Base-by-base conservation (phyloP, 345 rosid species). In the Xanthoceras sorbifolium region DNA sequence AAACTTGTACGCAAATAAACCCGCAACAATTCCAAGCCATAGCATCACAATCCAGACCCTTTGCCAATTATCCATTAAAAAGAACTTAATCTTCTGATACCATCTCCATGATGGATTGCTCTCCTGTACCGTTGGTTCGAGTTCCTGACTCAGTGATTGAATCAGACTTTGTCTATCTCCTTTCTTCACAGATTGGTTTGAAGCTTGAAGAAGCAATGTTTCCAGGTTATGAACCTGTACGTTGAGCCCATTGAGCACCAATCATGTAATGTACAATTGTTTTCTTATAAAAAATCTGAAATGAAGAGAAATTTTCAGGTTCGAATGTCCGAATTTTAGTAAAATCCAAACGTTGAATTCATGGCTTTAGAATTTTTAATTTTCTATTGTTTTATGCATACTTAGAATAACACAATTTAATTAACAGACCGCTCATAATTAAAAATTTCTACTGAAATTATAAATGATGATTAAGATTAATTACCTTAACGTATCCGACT, bases 41-140 rank as follows among this genome's bases (percentile, higher is more conserved):
- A 93, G 63, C 77, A 84, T 62, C 94, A 93, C 80, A 76, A 93
- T 79, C 97, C 97, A 94, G n/a, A 88, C 67, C 76, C 97, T 89
- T 82, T 89, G 87, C 97, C 98, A 94, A 28, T 94, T 89, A 74
- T 94, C 98, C 81, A 89, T 25, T 46, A 92, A 32, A 76, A 94
- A 92, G 82, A 90, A 90, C 82, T 86, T 89, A 55, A 73, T 44
- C 64, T 76, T 80, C 66, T 84, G 78, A 63, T 83, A 84, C 82
- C 85, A 80, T 66, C 88, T 80, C 32, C 14, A 77, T 3, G 89
- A 9, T 4, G 87, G 90, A 82, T 89, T 92, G 69, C 70, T 81
- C 62, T 86, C 95, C 60, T 85, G 84, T 22, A n/a, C n/a, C n/a
- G 94, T 85, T 1, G 98, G 92, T 77, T 85, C 88, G 64, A 93